These are phyloP conservation scores for Cornus kousa DNA, from an alignment of 148 eudicot species.

Conservation along the genomic window DNA sequence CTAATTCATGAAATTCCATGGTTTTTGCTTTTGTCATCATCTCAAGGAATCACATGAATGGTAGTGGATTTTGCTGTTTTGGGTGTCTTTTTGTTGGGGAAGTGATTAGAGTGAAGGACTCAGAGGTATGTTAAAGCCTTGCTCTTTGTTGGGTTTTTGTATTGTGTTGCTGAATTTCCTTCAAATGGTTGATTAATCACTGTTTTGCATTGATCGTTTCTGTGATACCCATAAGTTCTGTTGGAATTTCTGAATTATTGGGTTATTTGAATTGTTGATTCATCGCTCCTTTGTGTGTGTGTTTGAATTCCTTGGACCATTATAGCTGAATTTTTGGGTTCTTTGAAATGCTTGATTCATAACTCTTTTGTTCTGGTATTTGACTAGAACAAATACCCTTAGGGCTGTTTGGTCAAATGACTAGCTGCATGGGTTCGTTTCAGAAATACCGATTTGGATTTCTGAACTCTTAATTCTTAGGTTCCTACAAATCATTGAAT, in stretches of 20 bases:
- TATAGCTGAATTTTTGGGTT: no score
- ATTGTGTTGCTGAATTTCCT: background rate
- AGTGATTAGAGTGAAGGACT: slow-evolving; percentile 12
- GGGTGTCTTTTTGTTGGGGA: background rate
- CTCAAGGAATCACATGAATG: slow-evolving; percentile 37
- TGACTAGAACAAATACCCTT: no score
- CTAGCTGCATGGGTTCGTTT: no score
- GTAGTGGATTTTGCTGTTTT: slow-evolving; percentile 3
- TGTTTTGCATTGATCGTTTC: background rate
- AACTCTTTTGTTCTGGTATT: no score
- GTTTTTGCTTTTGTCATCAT: slow-evolving; percentile 17
- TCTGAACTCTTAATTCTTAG: background rate
- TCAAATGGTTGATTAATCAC: slow-evolving; percentile 2
- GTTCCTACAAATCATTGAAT: slow-evolving; percentile 10
- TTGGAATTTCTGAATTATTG: background rate
- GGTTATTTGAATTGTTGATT: slow-evolving; percentile 25
- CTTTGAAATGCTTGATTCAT: no score
- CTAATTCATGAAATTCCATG: slow-evolving; percentile 21
- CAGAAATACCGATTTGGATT: no score
- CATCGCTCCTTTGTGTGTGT: slow-evolving; percentile 7
- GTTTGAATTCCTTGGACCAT: background rate
- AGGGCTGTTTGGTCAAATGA: no score
- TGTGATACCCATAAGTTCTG: background rate
- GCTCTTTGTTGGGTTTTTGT: slow-evolving; percentile 11
- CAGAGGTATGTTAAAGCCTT: slow-evolving; percentile 31